phyloP scores from a whole-genome alignment of 2,329 filamentous ascomycete genomes.

The Claviceps capensis region DNA sequence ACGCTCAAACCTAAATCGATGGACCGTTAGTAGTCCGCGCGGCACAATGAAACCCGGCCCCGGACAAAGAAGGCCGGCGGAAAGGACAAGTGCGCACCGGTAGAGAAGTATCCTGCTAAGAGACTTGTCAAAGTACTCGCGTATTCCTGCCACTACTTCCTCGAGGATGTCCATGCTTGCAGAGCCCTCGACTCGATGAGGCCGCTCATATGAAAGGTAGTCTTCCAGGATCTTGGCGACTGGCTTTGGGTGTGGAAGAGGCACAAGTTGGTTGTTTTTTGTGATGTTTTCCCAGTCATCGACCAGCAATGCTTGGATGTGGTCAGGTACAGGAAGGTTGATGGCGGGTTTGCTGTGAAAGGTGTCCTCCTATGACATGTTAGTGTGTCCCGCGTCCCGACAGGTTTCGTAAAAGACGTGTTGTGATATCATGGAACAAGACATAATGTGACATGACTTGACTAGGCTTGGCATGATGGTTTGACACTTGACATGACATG shows the following conservation, averaged over 20 bases:
- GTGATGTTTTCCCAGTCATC: conserved; percentile 99
- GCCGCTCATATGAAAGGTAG: conserved; percentile 59
- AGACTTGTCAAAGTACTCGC: conserved; percentile 87
- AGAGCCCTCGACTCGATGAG: conserved; percentile 49
- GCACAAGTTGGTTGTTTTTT: conserved; percentile 82
- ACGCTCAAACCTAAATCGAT: conserved; percentile 61
- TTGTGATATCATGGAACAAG: no score
- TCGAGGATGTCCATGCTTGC: conserved; percentile 75
- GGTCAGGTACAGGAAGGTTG: conserved; percentile 74
- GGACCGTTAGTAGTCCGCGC: not conserved
- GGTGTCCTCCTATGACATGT: conserved; percentile 57
- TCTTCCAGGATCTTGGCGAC: conserved; percentile 68
- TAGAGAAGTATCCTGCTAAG: conserved; percentile 85
- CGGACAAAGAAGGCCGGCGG: not conserved
- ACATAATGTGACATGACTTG: not conserved
- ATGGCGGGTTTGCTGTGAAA: conserved; percentile 78
- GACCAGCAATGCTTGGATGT: conserved; percentile 81
- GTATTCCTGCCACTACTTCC: conserved; percentile 74
- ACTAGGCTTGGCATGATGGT: no score
- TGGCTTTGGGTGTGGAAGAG: conserved; percentile 63
- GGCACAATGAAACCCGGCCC: not conserved
- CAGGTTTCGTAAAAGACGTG: not conserved
- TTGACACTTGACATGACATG: not conserved
- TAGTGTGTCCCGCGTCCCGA: not conserved
- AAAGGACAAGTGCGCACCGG: conserved; percentile 28